Evolutionary conservation across 1,139 yeast species (phyloP), one percentile per base, ranked within the genome.

Genomic region (Suhomyces chickasaworum): DNA sequence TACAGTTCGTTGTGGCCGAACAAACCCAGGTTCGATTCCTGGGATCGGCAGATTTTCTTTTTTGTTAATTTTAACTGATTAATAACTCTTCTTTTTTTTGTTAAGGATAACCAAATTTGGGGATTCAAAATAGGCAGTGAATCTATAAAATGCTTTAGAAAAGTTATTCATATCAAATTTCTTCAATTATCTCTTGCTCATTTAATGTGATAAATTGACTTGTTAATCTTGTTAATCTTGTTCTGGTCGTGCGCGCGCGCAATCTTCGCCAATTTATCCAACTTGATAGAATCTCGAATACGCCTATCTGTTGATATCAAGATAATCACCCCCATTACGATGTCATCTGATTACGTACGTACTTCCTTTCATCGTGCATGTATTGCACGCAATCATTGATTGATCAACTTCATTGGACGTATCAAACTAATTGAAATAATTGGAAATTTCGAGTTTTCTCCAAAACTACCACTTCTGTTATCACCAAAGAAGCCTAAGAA

Each of bases 1-100:
- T 69, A 69, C 73, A 66, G 67, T 61, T 68, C 73, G 69, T 69
- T 69, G 73, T 69, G 74, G 73, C 73, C 69, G 73, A 68, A 61
- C 67, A 63, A 61, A 68, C 73, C 73, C 73, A 69, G 63, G 73
- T 69, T 68, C 73, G 73, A 68, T 68, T 68, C 72, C 72, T 67
- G 73, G 73, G 70, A 64, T 66, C 72, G 71, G 73, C 72, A 68
- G 30, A 22, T 46, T 50, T 58, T 58, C 58, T 61, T 53, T 25
- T 25, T 25, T 20, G 22, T 20, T 20, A 20, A 20, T n/a, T n/a
- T n/a, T n/a, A n/a, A n/a, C n/a, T 20, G 22, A 20, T 20, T 20
- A 20, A 20, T 20, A 20, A 7, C 22, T 20, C n/a, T n/a, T n/a
- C n/a, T n/a, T n/a, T n/a, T n/a, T n/a, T n/a, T n/a, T n/a, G n/a